A percentile compares a stretch with the other conserved stretches of the same genome.
Conservation (phyloP, 1,284 basidiomycete genomes). For the Moesziomyces antarcticus region DNA sequence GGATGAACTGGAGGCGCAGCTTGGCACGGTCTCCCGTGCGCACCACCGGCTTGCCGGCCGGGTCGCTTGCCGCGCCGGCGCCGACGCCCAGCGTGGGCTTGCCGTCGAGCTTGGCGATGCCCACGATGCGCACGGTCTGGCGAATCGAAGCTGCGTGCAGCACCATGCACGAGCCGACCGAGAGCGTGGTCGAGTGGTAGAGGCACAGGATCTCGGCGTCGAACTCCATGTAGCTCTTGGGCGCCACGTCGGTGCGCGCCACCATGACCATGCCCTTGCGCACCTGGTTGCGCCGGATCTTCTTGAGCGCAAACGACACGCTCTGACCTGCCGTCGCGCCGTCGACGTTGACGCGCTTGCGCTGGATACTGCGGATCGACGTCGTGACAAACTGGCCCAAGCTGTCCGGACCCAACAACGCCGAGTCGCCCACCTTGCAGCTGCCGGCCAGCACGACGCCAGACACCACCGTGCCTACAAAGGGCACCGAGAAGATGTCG, state of each 20-base stretch:
- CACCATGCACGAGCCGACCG: slow-evolving; percentile 65
- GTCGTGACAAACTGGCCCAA: slow-evolving; percentile 88
- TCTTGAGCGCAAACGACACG: slow-evolving; percentile 91
- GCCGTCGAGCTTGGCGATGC: slow-evolving; percentile 59
- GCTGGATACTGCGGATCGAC: slow-evolving; percentile 89
- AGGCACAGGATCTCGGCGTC: slow-evolving; percentile 66
- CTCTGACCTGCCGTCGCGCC: slow-evolving; percentile 90
- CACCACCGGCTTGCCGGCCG: slow-evolving; percentile 59
- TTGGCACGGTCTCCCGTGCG: slow-evolving; percentile 64
- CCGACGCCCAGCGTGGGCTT: slow-evolving; percentile 23
- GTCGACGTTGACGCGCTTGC: slow-evolving; percentile 86
- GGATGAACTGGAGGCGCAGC: slow-evolving; percentile 61
- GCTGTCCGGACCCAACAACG: slow-evolving; percentile 90
- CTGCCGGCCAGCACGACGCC: slow-evolving; percentile 77
- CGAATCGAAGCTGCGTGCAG: slow-evolving; percentile 63
- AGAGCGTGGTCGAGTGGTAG: slow-evolving; percentile 66
- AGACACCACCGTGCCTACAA: slow-evolving; percentile 93
- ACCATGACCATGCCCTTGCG: slow-evolving; percentile 83
- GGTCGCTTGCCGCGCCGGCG: slow-evolving; percentile 6
- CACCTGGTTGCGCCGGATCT: slow-evolving; percentile 82
- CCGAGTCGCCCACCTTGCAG: slow-evolving; percentile 73
- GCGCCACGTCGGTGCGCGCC: slow-evolving; percentile 47
- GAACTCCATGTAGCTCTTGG: slow-evolving; percentile 58
- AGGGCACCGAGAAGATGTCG: slow-evolving; percentile 77
- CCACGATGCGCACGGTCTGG: slow-evolving; percentile 64